A percentile compares a stretch with the other conserved stretches of the same genome.
These are phyloP conservation scores for Arthrobotrys pseudoclavata DNA, from an alignment of 2,329 filamentous ascomycete genomes.

Conservation along the genomic window DNA sequence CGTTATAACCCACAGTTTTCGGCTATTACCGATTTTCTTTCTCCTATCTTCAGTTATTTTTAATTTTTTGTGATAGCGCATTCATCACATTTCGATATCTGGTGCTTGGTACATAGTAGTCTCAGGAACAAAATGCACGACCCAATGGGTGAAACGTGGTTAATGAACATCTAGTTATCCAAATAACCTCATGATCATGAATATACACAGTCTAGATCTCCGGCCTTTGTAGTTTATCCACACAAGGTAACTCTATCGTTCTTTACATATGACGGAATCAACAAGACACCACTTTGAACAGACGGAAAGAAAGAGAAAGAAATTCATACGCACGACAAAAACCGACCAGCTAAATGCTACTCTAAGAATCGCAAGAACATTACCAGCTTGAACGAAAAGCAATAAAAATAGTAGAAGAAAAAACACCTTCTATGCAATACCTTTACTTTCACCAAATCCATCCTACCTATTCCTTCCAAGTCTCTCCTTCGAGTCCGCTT, in stretches of 20 bases:
- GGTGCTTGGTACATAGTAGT: too few species aligned
- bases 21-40: background rate
- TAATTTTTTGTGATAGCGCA: background rate
- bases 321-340: background rate
- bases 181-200: background rate
- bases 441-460: background rate
- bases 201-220: too few species aligned
- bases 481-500: constrained; percentile 81
- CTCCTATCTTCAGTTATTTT: background rate
- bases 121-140: too few species aligned
- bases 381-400: background rate
- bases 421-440: constrained; percentile 16
- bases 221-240: background rate
- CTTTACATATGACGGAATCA: background rate
- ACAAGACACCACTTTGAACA: background rate
- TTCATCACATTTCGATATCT: too few species aligned
- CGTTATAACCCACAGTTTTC: background rate
- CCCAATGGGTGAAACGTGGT: background rate
- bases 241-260: background rate
- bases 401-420: background rate
- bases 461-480: constrained; percentile 75
- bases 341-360: constrained; percentile 18
- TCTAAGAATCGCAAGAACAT: constrained; percentile 4
- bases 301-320: background rate
- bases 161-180: background rate